These are phyloP conservation scores for Candida insectorum DNA, from an alignment of 805 yeast species.

Conservation along the genomic window DNA sequence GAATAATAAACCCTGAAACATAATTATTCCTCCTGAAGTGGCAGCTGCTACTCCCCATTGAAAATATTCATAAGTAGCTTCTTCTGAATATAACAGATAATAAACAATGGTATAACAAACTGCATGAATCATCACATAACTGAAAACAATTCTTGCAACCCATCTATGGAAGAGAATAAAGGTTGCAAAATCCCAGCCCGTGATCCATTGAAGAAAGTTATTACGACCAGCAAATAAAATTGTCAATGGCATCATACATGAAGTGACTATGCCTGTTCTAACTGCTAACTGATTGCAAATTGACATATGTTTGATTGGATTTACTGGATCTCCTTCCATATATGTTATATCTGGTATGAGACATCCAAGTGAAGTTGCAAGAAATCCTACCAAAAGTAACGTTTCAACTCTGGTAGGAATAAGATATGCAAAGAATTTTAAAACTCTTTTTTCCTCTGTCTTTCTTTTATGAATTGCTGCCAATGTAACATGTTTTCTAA, in stretches of 20 bases:
- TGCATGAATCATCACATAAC: constrained; percentile 29
- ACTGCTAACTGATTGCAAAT: constrained; percentile 39
- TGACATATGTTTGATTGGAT: constrained; percentile 14
- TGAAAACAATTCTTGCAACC: constrained; percentile 33
- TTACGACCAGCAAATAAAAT: constrained; percentile 61
- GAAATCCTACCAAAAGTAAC: constrained; percentile 19
- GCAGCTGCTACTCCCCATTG: constrained; percentile 39
- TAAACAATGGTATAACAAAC: constrained; percentile 22
- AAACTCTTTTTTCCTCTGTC: constrained; percentile 18
- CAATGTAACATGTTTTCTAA: constrained; percentile 23
- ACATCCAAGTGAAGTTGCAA: constrained; percentile 15
- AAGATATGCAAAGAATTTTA: constrained; percentile 18
- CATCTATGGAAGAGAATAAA: constrained; percentile 45
- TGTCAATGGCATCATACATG: constrained; percentile 48
- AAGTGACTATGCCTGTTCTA: constrained; percentile 48
- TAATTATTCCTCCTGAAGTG: constrained; percentile 25
- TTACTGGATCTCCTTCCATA: constrained; percentile 22
- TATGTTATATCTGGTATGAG: constrained; percentile 16
- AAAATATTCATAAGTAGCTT: constrained; percentile 18
- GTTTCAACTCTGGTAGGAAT: constrained; percentile 38
- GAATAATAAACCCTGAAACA: constrained; percentile 28
- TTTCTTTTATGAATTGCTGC: constrained; percentile 24
- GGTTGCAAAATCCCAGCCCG: constrained; percentile 51
- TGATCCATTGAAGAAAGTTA: constrained; percentile 55
- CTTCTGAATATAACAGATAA: constrained; percentile 9